Conservation (phyloP, 1,139 yeast species). For the Scheffersomyces quercinus region DNA sequence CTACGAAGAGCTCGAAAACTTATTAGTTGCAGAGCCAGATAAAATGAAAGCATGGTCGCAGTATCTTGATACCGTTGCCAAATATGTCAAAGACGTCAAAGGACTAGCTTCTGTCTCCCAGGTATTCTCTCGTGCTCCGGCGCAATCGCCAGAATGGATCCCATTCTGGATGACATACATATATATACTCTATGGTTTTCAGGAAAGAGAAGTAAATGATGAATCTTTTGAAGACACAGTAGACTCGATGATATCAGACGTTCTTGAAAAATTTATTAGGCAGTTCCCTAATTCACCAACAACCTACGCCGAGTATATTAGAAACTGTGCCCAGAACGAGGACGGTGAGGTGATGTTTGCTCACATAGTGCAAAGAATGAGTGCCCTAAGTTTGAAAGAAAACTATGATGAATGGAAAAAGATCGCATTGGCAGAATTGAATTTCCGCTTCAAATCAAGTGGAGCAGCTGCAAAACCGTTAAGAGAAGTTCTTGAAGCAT, state of each 20-base stretch:
- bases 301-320: constrained; percentile 31
- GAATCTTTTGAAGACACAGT: constrained; percentile 11
- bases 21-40: constrained; percentile 16
- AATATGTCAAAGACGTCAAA: constrained; percentile 11
- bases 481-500: constrained; percentile 9
- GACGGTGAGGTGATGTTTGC: constrained; percentile 10
- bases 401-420: constrained; percentile 38
- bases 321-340: constrained; percentile 19
- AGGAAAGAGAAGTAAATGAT: constrained; percentile 4
- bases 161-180: constrained; percentile 33
- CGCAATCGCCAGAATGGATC: constrained; percentile 13
- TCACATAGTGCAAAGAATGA: constrained; percentile 12
- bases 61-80: constrained; percentile 29
- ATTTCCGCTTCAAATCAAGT: constrained; percentile 7
- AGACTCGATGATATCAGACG: no score
- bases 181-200: constrained; percentile 21
- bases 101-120: not conserved
- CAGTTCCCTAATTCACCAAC: constrained; percentile 23
- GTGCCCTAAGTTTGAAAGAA: constrained; percentile 12
- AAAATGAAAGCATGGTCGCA: constrained; percentile 28
- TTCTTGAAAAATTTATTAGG: constrained; percentile 20
- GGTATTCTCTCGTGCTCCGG: constrained; percentile 7
- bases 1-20: constrained; percentile 27
- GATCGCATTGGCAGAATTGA: constrained; percentile 30
- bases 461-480: constrained; percentile 11